Percentiles rank a stretch among this genome's conserved stretches.
These are phyloP conservation scores for Rhodotorula mucilaginosa DNA, from an alignment of 1,284 basidiomycete species.

Conservation along the genomic window DNA sequence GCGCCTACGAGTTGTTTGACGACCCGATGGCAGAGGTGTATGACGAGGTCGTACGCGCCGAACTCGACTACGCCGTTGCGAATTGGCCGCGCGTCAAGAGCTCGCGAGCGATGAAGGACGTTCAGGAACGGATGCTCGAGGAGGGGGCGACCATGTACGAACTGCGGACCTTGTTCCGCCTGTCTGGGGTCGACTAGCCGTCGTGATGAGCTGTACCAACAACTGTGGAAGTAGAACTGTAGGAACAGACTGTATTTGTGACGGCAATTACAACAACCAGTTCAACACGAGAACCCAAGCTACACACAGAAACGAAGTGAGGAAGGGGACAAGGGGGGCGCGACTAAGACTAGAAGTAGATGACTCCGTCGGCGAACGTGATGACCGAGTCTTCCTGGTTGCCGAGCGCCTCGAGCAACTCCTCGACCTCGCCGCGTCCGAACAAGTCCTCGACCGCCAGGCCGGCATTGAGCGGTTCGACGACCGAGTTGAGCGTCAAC, in stretches of 20 bases:
- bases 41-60: conserved; percentile 7
- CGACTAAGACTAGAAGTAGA: conserved; percentile 9
- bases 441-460: conserved; percentile 24
- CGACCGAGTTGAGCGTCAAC: conserved; percentile 16
- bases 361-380: conserved; percentile 19
- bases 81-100: conserved; percentile 7
- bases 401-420: conserved; percentile 20
- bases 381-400: conserved; percentile 22
- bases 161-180: conserved; percentile 6
- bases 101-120: conserved; percentile 4
- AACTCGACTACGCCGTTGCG: conserved; percentile 5
- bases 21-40: conserved; percentile 11
- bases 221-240: neutral
- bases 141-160: conserved; percentile 12
- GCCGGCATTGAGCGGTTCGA: conserved; percentile 29
- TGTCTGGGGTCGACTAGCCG: neutral
- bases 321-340: neutral
- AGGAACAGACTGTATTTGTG: neutral
- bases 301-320: no score
- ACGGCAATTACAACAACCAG: conserved; percentile 1
- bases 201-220: neutral
- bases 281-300: neutral
- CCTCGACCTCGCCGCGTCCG: conserved; percentile 20
- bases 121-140: neutral
- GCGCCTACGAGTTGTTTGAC: conserved; percentile 17